A percentile compares a stretch with the other conserved stretches of the same genome.
Conservation (phyloP, 768 basidiomycete genomes). For the Tephrocybe sp. region DNA sequence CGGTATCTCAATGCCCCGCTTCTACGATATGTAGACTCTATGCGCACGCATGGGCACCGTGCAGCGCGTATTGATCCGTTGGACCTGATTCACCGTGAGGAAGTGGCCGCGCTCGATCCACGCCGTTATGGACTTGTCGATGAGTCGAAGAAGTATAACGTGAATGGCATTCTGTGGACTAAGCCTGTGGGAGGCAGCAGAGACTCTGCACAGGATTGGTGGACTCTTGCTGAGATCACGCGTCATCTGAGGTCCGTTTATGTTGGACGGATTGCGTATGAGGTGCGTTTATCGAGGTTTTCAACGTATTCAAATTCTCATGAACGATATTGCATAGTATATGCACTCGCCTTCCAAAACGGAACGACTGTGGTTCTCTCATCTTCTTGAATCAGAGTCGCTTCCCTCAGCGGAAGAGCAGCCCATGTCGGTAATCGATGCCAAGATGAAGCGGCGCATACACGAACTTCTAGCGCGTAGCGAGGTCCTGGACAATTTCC, state of each 20-base stretch:
- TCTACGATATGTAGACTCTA: conserved; percentile 84
- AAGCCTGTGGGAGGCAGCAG: conserved; percentile 33
- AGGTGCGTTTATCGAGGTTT: conserved; percentile 33
- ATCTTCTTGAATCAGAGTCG: conserved; percentile 69
- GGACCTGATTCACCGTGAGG: conserved; percentile 82
- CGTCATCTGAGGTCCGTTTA: conserved; percentile 71
- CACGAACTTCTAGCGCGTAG: conserved; percentile 69
- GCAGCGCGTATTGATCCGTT: conserved; percentile 87
- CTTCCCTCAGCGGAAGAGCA: conserved; percentile 32
- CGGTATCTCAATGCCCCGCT: conserved; percentile 72
- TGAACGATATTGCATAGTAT: conserved; percentile 36
- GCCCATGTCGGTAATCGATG: conserved; percentile 26
- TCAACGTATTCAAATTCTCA: not conserved
- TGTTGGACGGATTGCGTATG: conserved; percentile 84
- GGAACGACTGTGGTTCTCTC: conserved; percentile 87
- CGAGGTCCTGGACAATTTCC: conserved; percentile 82
- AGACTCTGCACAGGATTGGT: conserved; percentile 36
- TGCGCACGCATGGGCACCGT: conserved; percentile 82
- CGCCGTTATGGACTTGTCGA: conserved; percentile 71
- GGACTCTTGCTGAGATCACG: conserved; percentile 71
- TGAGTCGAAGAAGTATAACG: conserved; percentile 52
- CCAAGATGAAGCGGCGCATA: conserved; percentile 49
- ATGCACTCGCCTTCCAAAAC: conserved; percentile 88
- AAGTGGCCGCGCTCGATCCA: conserved; percentile 73
- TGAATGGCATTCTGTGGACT: conserved; percentile 84